Base-by-base conservation (phyloP, 2,329 filamentous ascomycete species). In the Epichloe coenophiala region DNA sequence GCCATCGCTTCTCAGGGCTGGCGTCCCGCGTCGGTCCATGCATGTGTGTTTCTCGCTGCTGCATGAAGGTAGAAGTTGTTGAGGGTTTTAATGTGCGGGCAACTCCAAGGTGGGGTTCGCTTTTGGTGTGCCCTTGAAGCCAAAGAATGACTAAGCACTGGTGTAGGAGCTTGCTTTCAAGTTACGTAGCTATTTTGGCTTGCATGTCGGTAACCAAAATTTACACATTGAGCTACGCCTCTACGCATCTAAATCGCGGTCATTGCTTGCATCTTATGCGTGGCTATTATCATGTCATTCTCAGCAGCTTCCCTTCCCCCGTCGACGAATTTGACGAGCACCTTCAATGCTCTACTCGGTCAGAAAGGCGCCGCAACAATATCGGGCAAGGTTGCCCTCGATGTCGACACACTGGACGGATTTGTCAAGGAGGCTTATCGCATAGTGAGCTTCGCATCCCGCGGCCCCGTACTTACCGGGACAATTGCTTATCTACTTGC, bases 341-440 rank as follows among this genome's bases (percentile, higher is more conserved):
- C 75, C 43, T 84, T 91, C 68, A 82, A 88, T 64, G 73, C 82
- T 63, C 74, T 84, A 45, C 75, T 91, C 23, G 13, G 31, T 31
- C 75, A 76, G 60, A 69, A 74, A 58, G 78, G 78, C 65, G 75
- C 76, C 43, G 69, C 71, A 31, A 68, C 73, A 7, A 72, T 76
- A 60, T 44, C 60, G 62, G 55, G 73, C 73, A 56, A 71, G 65
- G 51, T 59, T 73, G 46, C 31, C 12, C 48, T 58, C 4, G 54
- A 58, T 38, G 38, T 52, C 33, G 71, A 76, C 56, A 75, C 68
- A 58, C 77, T 93, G 47, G 87, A 96, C 64, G 85, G 86, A 60
- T 98, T 97, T 64, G 73, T 97, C 36, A 89, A 91, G 63, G 91
- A 97, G 69, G 93, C 93, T 49, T 93, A 95, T 69, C 81, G 85